phyloP scores from a whole-genome alignment of 108 stramenopile species.

The Pseudonitzschia multiseries region DNA sequence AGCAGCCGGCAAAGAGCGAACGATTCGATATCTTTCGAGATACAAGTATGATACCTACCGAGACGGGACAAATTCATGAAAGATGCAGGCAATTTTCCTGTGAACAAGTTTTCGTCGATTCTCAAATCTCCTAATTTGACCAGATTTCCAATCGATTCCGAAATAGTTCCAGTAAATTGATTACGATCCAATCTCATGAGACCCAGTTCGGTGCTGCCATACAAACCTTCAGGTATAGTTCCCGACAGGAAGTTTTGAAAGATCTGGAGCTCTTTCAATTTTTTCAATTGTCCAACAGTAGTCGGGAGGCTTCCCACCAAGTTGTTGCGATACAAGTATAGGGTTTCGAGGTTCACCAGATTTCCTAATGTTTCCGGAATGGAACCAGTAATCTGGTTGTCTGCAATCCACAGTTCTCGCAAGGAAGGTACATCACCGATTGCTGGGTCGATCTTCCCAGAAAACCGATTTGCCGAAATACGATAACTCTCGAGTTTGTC shows the following conservation, averaged over 20 bases:
- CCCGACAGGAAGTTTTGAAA: conserved; percentile 40
- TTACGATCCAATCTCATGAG: conserved; percentile 42
- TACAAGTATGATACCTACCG: conserved; percentile 21
- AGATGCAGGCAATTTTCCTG: conserved; percentile 41
- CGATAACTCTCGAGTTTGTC: conserved; percentile 27
- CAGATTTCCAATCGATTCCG: conserved; percentile 29
- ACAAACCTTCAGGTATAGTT: conserved; percentile 37
- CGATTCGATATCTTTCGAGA: background rate
- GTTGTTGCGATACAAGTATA: conserved; percentile 32
- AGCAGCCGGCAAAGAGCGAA: background rate
- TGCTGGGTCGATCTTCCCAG: conserved; percentile 19
- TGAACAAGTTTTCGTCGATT: conserved; percentile 33
- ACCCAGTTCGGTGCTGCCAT: conserved; percentile 19
- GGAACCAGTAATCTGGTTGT: conserved; percentile 36
- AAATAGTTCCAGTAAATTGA: conserved; percentile 41
- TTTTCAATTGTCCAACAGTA: conserved; percentile 24
- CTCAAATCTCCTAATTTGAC: conserved; percentile 33
- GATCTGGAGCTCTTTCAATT: conserved; percentile 26
- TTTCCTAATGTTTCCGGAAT: conserved; percentile 34
- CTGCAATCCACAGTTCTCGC: conserved; percentile 32
- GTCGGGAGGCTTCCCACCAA: conserved; percentile 42
- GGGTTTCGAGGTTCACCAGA: conserved; percentile 21
- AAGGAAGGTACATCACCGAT: conserved; percentile 11
- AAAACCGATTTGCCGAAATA: conserved; percentile 30
- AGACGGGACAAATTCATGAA: conserved; percentile 26